These are phyloP conservation scores for Rhizophora apiculata DNA, from an alignment of 345 rosid species.

Conservation along the genomic window DNA sequence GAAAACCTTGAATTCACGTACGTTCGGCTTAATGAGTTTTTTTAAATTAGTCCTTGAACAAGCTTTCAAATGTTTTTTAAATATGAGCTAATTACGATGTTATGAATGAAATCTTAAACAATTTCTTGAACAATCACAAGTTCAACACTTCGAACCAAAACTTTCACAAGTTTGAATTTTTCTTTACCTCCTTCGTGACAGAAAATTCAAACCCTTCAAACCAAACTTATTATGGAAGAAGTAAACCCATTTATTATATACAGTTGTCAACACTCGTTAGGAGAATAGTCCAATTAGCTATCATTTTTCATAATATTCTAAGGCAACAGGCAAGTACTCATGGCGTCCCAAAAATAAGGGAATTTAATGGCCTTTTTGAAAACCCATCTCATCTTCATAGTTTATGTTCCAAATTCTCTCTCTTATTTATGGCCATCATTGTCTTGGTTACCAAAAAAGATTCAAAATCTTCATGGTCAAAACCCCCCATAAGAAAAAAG, in stretches of 20 bases:
- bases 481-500: background rate
- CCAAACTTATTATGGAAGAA: too few species aligned
- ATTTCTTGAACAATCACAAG: too few species aligned
- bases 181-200: too few species aligned
- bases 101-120: too few species aligned
- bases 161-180: too few species aligned
- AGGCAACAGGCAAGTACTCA: slow-evolving; percentile 6
- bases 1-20: too few species aligned
- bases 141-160: too few species aligned
- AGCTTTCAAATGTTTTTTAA: too few species aligned
- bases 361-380: slow-evolving; percentile 7
- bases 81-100: too few species aligned
- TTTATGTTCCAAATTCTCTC: slow-evolving; percentile 2
- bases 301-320: background rate
- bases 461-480: slow-evolving; percentile 29
- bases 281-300: background rate
- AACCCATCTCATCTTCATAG: background rate
- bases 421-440: slow-evolving; percentile 23
- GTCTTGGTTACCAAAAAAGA: slow-evolving; percentile 16
- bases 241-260: background rate
- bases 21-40: too few species aligned
- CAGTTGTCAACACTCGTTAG: background rate
- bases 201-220: too few species aligned
- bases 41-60: too few species aligned
- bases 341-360: slow-evolving; percentile 29